phyloP scores from a whole-genome alignment of 306 rosid species.

The Trichosanthes cucumerina region DNA sequence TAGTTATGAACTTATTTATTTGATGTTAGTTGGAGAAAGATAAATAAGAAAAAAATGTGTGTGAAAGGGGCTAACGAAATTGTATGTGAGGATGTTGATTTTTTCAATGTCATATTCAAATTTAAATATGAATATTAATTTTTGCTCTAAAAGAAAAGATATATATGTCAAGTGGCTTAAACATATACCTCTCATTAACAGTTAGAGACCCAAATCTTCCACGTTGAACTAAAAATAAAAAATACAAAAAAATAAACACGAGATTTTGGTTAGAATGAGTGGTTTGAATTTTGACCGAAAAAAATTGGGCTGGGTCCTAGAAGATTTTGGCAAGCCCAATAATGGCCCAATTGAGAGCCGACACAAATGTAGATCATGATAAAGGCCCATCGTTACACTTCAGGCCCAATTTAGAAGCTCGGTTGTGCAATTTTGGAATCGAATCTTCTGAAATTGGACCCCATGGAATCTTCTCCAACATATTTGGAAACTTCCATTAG shows the following conservation, averaged over 20 bases:
- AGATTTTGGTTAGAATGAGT: background rate
- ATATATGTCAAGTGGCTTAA: too few relatives aligned
- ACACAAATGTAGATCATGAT: background rate
- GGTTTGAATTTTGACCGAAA: background rate
- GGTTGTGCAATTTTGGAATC: background rate
- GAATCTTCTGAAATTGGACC: background rate
- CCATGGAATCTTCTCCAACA: slow-evolving; percentile 32
- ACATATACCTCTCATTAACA: too few relatives aligned
- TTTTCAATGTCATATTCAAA: background rate
- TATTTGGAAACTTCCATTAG: slow-evolving; percentile 16
- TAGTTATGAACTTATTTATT: too few relatives aligned
- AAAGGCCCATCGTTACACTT: background rate
- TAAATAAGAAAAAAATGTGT: too few relatives aligned
- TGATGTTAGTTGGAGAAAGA: too few relatives aligned
- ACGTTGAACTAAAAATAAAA: too few relatives aligned
- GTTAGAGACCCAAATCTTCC: too few relatives aligned
- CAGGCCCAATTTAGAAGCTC: background rate
- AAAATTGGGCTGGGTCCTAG: background rate
- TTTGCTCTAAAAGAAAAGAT: background rate
- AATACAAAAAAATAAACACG: too few relatives aligned
- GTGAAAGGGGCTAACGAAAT: too few relatives aligned
- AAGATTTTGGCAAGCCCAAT: background rate
- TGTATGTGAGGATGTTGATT: too few relatives aligned
- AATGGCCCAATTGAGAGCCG: background rate
- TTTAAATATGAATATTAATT: background rate